These are phyloP conservation scores for Stagonosporopsis vannaccii DNA, from an alignment of 2,329 filamentous ascomycete genomes.

Conservation along the genomic window DNA sequence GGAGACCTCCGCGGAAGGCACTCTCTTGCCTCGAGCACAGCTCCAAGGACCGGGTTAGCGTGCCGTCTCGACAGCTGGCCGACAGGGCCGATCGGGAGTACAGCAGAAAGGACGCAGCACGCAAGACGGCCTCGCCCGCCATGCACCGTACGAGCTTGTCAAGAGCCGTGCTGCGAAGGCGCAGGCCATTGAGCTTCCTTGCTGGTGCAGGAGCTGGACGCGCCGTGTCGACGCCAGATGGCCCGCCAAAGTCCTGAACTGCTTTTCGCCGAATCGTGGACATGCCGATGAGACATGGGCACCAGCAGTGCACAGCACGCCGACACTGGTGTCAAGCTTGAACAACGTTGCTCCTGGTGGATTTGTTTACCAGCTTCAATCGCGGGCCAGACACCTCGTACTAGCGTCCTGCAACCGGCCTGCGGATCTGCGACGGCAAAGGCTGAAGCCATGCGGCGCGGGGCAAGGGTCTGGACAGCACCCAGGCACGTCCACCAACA, in stretches of 20 bases:
- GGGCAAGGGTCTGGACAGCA: constrained; percentile 23
- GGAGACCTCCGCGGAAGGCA: neutral
- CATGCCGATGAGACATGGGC: neutral
- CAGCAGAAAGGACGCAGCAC: constrained; percentile 20
- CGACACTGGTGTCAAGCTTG: neutral
- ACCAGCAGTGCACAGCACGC: neutral
- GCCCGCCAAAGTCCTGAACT: neutral
- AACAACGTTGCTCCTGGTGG: constrained; percentile 1
- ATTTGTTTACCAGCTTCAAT: constrained; percentile 3
- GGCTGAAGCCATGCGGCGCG: constrained; percentile 15
- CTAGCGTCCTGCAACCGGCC: constrained; percentile 10
- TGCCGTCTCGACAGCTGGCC: constrained; percentile 14
- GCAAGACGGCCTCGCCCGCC: constrained; percentile 21
- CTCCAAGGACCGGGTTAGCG: constrained; percentile 25
- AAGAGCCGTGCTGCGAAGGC: neutral
- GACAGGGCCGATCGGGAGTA: constrained; percentile 18
- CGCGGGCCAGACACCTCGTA: constrained; percentile 6
- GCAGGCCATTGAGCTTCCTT: constrained; percentile 1
- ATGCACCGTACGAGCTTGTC: constrained; percentile 4
- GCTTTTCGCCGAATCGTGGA: neutral
- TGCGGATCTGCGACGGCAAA: constrained; percentile 16
- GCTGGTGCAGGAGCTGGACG: neutral
- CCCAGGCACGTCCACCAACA: constrained; percentile 19
- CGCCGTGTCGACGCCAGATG: neutral
- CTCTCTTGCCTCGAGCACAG: constrained; percentile 20